Percentiles rank a stretch among this genome's conserved stretches.
Conservation (phyloP, 768 basidiomycete genomes). For the Auricularia sp. region DNA sequence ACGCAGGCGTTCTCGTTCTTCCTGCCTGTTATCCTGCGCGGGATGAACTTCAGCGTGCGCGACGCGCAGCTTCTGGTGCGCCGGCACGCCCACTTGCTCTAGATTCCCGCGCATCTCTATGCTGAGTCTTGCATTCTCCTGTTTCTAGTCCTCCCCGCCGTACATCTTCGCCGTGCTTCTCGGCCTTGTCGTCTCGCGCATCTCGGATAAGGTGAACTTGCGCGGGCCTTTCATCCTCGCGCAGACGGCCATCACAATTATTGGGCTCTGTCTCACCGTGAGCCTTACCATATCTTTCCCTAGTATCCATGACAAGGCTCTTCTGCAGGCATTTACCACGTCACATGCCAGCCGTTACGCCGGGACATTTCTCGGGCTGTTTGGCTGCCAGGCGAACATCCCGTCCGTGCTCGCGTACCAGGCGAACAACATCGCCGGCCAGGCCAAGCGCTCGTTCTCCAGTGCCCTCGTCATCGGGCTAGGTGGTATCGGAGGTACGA, state of each 20-base stretch:
- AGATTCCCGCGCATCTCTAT: neutral
- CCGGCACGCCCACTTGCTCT: constrained; percentile 8
- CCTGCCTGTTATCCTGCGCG: constrained; percentile 16
- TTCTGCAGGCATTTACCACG: neutral
- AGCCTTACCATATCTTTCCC: neutral
- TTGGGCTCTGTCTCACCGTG: constrained; percentile 11
- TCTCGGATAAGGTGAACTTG: constrained; percentile 12
- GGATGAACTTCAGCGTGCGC: constrained; percentile 11
- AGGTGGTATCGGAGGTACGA: constrained; percentile 13
- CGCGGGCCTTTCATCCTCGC: constrained; percentile 16
- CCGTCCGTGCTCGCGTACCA: constrained; percentile 4
- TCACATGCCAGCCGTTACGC: neutral
- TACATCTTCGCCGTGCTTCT: constrained; percentile 16
- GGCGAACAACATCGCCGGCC: constrained; percentile 14
- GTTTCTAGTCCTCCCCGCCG: constrained; percentile 15
- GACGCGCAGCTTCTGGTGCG: constrained; percentile 14
- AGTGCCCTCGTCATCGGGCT: constrained; percentile 13
- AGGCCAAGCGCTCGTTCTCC: constrained; percentile 15
- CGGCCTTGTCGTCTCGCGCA: constrained; percentile 12
- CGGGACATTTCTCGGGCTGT: constrained; percentile 5
- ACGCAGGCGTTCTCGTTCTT: constrained; percentile 12
- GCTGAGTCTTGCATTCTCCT: constrained; percentile 11
- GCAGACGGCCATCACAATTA: constrained; percentile 12
- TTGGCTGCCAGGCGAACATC: constrained; percentile 1
- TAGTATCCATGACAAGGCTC: too few species aligned